Conservation (phyloP, 2,329 filamentous ascomycete genomes). For the Diaporthe sp. region DNA sequence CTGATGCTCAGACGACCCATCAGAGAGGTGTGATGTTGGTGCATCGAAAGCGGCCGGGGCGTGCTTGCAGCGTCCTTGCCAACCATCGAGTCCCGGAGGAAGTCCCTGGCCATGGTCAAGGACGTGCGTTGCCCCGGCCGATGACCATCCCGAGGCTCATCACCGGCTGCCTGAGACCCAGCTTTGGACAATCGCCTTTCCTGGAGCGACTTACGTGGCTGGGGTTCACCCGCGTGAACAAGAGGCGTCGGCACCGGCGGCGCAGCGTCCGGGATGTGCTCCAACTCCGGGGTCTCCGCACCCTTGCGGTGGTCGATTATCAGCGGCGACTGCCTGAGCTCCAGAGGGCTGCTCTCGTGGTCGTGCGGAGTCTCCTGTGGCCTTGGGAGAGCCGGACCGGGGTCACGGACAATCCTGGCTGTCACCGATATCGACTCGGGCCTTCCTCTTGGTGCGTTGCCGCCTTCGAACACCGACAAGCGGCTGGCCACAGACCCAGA, state of each 20-base stretch:
- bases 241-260: constrained; percentile 42
- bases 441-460: constrained; percentile 59
- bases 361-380: constrained; percentile 58
- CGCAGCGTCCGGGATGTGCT: constrained; percentile 46
- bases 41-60: constrained; percentile 61
- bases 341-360: constrained; percentile 58
- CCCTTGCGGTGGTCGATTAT: constrained; percentile 69
- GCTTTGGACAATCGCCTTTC: constrained; percentile 64
- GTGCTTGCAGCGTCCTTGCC: constrained; percentile 50
- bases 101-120: constrained; percentile 70
- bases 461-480: constrained; percentile 68
- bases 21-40: constrained; percentile 63
- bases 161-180: constrained; percentile 34
- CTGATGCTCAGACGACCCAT: constrained; percentile 75
- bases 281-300: constrained; percentile 48
- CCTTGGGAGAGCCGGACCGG: constrained; percentile 58
- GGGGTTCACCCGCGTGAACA: constrained; percentile 45
- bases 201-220: constrained; percentile 60
- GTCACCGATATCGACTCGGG: constrained; percentile 91
- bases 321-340: constrained; percentile 72
- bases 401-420: constrained; percentile 83
- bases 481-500: constrained; percentile 69
- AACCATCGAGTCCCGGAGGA: constrained; percentile 68
- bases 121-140: constrained; percentile 67
- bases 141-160: constrained; percentile 47